A percentile compares a stretch with the other conserved stretches of the same genome.
phyloP scores from a whole-genome alignment of 2,329 filamentous ascomycete species.

The Penicillium expansum region DNA sequence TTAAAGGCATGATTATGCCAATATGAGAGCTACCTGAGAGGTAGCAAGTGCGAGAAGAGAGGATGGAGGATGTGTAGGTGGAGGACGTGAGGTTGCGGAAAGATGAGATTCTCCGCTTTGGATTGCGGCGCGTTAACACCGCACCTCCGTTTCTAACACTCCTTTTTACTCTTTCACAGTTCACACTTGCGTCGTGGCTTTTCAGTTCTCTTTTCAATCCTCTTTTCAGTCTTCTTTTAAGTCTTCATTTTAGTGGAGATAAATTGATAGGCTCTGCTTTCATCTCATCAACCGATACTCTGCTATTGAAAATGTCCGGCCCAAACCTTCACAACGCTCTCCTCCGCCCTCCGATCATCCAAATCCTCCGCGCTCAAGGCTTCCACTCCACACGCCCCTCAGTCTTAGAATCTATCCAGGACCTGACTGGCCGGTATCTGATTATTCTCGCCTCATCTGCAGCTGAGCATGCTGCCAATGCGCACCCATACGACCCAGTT shows the following conservation, averaged over 20 bases:
- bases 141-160: too few relatives aligned
- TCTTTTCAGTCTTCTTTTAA: too few relatives aligned
- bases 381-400: conserved; percentile 80
- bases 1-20: conserved; percentile 38
- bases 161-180: too few relatives aligned
- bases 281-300: background rate
- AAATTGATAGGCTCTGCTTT: too few relatives aligned
- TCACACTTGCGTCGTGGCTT: too few relatives aligned
- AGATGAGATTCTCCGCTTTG: too few relatives aligned
- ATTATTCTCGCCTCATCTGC: conserved; percentile 70
- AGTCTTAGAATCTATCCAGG: conserved; percentile 82
- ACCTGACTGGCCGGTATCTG: conserved; percentile 80
- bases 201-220: too few relatives aligned
- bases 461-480: conserved; percentile 67
- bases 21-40: background rate
- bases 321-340: conserved; percentile 68
- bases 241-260: too few relatives aligned
- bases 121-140: too few relatives aligned
- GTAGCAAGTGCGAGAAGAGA: background rate
- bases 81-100: too few relatives aligned
- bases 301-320: conserved; percentile 41
- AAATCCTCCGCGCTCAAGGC: conserved; percentile 86
- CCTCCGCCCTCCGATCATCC: conserved; percentile 80
- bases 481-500: conserved; percentile 61
- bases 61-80: background rate